phyloP scores from a whole-genome alignment of 495 filamentous ascomycete species.

The Penicillium verhagenii region DNA sequence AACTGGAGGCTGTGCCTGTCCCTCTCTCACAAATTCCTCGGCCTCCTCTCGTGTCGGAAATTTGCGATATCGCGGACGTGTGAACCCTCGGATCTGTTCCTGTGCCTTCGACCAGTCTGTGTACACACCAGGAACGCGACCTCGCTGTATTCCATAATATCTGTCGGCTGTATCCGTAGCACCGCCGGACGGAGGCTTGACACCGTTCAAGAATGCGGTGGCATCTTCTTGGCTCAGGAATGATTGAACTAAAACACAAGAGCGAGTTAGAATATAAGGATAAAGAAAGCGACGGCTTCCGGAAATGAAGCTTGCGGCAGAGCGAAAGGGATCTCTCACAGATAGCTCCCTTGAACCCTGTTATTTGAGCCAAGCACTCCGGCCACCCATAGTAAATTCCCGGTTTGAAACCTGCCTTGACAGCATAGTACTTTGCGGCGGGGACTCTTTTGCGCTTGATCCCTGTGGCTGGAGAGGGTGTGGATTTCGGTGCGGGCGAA shows the following conservation, averaged over 20 bases:
- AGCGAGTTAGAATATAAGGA: not conserved
- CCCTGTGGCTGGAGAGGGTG: slow-evolving; percentile 45
- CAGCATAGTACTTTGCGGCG: slow-evolving; percentile 80
- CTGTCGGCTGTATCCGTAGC: slow-evolving; percentile 27
- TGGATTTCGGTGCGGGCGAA: slow-evolving; percentile 26
- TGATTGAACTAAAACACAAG: slow-evolving; percentile 64
- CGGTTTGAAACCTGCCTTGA: slow-evolving; percentile 71
- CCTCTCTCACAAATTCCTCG: slow-evolving; percentile 63
- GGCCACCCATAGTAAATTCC: slow-evolving; percentile 86
- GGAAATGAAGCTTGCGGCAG: not conserved
- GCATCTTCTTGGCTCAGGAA: slow-evolving; percentile 78
- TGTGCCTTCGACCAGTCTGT: slow-evolving; percentile 79
- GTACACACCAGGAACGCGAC: slow-evolving; percentile 83
- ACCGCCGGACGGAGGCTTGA: slow-evolving; percentile 35
- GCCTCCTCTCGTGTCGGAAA: slow-evolving; percentile 80
- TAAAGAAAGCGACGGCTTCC: too few relatives aligned
- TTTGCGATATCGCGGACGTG: slow-evolving; percentile 75
- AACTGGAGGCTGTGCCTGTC: slow-evolving; percentile 28
- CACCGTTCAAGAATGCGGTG: slow-evolving; percentile 69
- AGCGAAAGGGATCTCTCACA: slow-evolving; percentile 59
- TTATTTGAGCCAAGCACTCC: slow-evolving; percentile 78
- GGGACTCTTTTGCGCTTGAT: slow-evolving; percentile 63
- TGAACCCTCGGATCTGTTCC: slow-evolving; percentile 73
- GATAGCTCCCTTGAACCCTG: slow-evolving; percentile 78
- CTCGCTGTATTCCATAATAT: slow-evolving; percentile 86